A percentile compares a stretch with the other conserved stretches of the same genome.
Conservation (phyloP, 2,329 filamentous ascomycete species). For the Aspergillus sp. region DNA sequence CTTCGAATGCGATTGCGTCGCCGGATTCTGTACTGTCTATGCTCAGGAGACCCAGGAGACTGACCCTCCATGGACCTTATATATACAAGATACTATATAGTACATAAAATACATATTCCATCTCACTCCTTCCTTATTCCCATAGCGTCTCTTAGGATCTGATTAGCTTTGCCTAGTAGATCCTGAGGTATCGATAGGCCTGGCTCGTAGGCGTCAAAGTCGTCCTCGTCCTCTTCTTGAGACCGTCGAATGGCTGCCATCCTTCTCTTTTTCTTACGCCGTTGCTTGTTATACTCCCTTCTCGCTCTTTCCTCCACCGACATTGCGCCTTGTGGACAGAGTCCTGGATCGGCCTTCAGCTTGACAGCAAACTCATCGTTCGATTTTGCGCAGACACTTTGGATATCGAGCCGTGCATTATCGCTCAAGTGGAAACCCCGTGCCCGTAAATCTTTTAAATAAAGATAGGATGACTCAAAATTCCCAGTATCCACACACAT, state of each 20-base stretch:
- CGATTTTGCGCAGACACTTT: conserved; percentile 27
- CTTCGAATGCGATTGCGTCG: neutral
- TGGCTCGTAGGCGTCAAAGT: conserved; percentile 17
- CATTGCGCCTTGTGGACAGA: conserved; percentile 15
- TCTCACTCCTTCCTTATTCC: neutral
- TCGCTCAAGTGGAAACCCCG: conserved; percentile 29
- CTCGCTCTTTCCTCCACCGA: conserved; percentile 6
- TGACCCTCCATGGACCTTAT: neutral
- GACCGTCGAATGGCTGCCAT: conserved; percentile 17
- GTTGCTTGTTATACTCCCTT: conserved; percentile 19
- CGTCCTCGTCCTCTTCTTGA: conserved; percentile 22
- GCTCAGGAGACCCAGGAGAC: neutral
- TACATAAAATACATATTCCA: neutral
- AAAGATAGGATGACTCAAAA: conserved; percentile 38
- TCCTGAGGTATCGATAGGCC: conserved; percentile 19
- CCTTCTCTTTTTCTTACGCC: conserved; percentile 23
- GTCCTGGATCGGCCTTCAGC: conserved; percentile 31
- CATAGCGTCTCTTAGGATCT: neutral
- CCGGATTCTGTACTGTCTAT: neutral
- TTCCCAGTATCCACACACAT: conserved; percentile 50
- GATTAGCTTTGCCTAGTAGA: neutral
- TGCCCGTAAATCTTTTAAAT: conserved; percentile 37
- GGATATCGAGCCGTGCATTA: conserved; percentile 28
- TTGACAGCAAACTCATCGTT: conserved; percentile 31
- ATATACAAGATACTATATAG: neutral